These are phyloP conservation scores for Zizania latifolia DNA, from an alignment of 176 grass and related monocot genomes.

Conservation along the genomic window DNA sequence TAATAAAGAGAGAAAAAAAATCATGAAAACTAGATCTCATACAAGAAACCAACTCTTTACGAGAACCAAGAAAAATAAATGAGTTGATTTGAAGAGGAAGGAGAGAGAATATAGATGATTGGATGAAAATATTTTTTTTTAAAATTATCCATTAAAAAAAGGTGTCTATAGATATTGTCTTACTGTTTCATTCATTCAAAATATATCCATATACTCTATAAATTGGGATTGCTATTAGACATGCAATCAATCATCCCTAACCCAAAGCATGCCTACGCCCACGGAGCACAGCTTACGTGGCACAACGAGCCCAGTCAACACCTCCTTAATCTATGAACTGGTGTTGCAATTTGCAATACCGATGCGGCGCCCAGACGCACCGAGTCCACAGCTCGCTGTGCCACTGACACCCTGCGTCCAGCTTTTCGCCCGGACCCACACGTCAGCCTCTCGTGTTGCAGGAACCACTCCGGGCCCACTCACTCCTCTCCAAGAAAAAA, in stretches of 20 bases:
- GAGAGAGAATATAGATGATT: no score
- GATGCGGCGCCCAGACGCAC: neutral
- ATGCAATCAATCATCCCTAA: neutral
- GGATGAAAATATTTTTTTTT: no score
- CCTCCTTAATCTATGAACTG: neutral
- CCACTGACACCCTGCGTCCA: neutral
- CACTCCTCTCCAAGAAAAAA: neutral
- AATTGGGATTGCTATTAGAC: no score
- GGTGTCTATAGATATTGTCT: no score
- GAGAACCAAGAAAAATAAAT: no score
- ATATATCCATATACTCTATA: no score
- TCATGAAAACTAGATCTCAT: no score
- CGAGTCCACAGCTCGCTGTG: neutral
- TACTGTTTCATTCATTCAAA: no score
- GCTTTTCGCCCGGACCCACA: constrained; percentile 4
- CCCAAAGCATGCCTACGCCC: neutral
- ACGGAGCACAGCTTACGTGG: constrained; percentile 22
- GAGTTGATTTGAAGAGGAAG: no score
- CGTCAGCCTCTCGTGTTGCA: neutral
- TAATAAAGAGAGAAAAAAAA: no score
- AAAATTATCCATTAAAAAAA: no score
- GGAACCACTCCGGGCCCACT: neutral
- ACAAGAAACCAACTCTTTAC: no score
- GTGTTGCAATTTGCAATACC: neutral
- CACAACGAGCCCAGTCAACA: constrained; percentile 1